These are phyloP conservation scores for Pichia cabralensis DNA, from an alignment of 805 yeast genomes.

Conservation along the genomic window DNA sequence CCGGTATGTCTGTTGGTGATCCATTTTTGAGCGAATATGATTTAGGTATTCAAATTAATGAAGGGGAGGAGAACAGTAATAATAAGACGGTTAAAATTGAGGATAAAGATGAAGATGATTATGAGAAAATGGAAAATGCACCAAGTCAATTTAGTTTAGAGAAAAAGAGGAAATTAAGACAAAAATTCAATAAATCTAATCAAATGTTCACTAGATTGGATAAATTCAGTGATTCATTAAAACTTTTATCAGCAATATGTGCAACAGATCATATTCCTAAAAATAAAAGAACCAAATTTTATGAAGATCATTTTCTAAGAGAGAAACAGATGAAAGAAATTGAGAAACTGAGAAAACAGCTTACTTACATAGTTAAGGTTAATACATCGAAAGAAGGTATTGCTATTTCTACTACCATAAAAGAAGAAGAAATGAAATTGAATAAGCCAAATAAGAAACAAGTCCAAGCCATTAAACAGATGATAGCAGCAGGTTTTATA, in stretches of 20 bases:
- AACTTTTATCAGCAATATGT: conserved; percentile 71
- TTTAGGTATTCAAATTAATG: conserved; percentile 38
- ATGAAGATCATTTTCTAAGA: conserved; percentile 57
- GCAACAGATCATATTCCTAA: conserved; percentile 72
- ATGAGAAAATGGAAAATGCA: conserved; percentile 27
- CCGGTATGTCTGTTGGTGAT: conserved; percentile 89
- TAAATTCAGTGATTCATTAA: conserved; percentile 63
- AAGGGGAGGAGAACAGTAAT: too few relatives aligned
- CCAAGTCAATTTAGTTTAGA: conserved; percentile 30
- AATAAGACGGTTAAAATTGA: conserved; percentile 24
- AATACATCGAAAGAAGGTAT: conserved; percentile 52
- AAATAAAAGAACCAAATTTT: conserved; percentile 36
- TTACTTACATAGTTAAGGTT: conserved; percentile 61
- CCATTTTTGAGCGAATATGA: conserved; percentile 75
- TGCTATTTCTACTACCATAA: conserved; percentile 34
- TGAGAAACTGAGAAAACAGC: conserved; percentile 66
- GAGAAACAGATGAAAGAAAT: conserved; percentile 82
- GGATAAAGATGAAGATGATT: conserved; percentile 25
- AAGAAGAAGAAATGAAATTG: conserved; percentile 38
- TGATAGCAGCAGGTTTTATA: conserved; percentile 84
- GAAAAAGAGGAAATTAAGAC: conserved; percentile 31
- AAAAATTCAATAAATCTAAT: conserved; percentile 49
- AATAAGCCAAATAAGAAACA: conserved; percentile 62
- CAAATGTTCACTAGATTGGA: conserved; percentile 60
- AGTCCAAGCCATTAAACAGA: conserved; percentile 74